Conservation (phyloP, 108 stramenopile species). For the Chaetoceros tenuissimus region DNA sequence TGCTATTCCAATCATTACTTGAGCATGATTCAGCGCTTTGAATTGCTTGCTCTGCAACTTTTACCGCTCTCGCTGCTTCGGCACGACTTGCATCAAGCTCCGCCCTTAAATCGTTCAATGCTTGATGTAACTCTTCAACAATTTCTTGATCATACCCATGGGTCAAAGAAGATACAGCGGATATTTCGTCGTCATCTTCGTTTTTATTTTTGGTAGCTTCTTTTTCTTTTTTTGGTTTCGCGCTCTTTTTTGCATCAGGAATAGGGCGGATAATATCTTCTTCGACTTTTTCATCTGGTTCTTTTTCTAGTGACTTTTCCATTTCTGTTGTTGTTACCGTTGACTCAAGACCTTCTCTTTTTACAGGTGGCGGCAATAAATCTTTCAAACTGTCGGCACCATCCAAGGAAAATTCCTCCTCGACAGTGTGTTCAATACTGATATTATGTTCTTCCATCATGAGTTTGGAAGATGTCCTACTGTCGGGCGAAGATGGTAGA, state of each 20-base stretch:
- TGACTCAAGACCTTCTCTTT: not conserved
- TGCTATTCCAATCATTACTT: slow-evolving; percentile 75
- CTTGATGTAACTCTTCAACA: slow-evolving; percentile 82
- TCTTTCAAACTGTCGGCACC: not conserved
- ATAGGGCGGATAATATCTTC: not conserved
- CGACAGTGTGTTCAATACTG: not conserved
- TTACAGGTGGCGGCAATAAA: not conserved
- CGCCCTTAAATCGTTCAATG: slow-evolving; percentile 52
- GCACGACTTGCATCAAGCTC: slow-evolving; percentile 81
- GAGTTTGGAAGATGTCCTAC: not conserved
- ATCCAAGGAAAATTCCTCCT: not conserved
- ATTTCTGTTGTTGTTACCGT: too few species aligned
- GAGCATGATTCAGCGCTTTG: slow-evolving; percentile 80
- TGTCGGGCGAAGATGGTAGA: not conserved
- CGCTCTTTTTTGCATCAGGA: slow-evolving; percentile 1
- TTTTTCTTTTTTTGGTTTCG: slow-evolving; percentile 5
- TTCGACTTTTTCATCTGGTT: too few species aligned
- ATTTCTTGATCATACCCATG: slow-evolving; percentile 80
- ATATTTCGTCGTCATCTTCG: slow-evolving; percentile 31
- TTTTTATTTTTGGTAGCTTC: slow-evolving; percentile 13
- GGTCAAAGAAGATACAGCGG: slow-evolving; percentile 74
- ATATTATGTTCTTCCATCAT: not conserved
- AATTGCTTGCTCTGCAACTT: slow-evolving; percentile 88
- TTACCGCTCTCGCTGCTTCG: slow-evolving; percentile 82
- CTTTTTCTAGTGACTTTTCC: too few species aligned